Conservation (phyloP, 805 yeast genomes). For the Kodamaea nitidulidarum region DNA sequence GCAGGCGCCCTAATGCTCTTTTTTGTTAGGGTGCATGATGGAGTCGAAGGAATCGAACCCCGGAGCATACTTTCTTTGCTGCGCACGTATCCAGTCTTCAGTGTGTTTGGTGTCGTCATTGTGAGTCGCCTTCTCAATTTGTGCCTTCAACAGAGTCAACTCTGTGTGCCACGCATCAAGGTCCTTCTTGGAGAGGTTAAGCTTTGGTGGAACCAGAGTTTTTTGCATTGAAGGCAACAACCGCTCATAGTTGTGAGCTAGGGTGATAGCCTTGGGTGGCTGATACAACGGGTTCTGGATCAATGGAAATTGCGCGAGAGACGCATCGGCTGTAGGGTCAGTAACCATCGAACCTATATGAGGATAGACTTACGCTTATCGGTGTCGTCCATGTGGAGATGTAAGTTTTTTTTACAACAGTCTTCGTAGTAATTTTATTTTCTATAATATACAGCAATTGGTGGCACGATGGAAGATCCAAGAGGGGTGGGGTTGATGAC, state of each 20-base stretch:
- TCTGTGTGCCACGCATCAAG: slow-evolving; percentile 31
- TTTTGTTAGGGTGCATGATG: slow-evolving; percentile 28
- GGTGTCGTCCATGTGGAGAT: slow-evolving; percentile 18
- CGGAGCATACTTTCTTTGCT: slow-evolving; percentile 37
- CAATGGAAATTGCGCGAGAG: slow-evolving; percentile 52
- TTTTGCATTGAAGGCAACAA: slow-evolving; percentile 31
- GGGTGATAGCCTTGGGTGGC: slow-evolving; percentile 53
- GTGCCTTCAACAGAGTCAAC: slow-evolving; percentile 21
- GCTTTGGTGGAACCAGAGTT: slow-evolving; percentile 36
- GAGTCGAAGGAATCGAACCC: slow-evolving; percentile 32
- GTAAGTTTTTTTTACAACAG: slow-evolving; percentile 1
- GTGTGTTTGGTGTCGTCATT: slow-evolving; percentile 15
- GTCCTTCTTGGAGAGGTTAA: slow-evolving; percentile 24
- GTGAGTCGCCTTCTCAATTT: slow-evolving; percentile 16
- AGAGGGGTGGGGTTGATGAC: no score
- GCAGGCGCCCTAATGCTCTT: slow-evolving; percentile 5
- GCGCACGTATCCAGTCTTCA: slow-evolving; percentile 27
- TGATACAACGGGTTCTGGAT: slow-evolving; percentile 48
- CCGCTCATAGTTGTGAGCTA: slow-evolving; percentile 43
- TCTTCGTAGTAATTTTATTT: slow-evolving; percentile 1
- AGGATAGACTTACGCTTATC: slow-evolving; percentile 17
- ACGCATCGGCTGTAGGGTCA: slow-evolving; percentile 38
- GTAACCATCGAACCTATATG: slow-evolving; percentile 2
- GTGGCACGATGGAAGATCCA: no score
- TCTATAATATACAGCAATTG: slow-evolving; percentile 3